A percentile compares a stretch with the other conserved stretches of the same genome.
These are phyloP conservation scores for Puccinia horiana DNA, from an alignment of 1,284 basidiomycete species.

Conservation along the genomic window DNA sequence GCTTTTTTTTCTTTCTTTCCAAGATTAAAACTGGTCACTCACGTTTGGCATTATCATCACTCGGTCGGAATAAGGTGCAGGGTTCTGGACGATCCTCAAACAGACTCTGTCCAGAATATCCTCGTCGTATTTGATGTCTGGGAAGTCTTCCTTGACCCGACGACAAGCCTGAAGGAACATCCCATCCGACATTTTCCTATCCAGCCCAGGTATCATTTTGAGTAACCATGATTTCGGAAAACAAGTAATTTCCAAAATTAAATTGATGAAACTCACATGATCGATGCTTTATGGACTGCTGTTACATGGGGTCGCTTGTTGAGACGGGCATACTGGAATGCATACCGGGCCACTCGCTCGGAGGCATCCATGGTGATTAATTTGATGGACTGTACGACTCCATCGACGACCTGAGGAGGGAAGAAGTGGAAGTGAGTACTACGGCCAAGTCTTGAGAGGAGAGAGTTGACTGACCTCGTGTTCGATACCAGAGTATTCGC, in stretches of 20 bases:
- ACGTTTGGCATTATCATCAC: conserved; percentile 99
- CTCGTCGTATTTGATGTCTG: conserved; percentile 89
- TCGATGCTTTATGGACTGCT: conserved; percentile 99
- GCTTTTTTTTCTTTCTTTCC: neutral
- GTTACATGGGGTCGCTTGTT: conserved; percentile 89
- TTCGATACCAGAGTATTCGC: conserved; percentile 99
- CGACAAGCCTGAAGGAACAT: conserved; percentile 99
- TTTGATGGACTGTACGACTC: conserved; percentile 99
- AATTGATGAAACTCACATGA: conserved; percentile 70
- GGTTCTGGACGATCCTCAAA: conserved; percentile 90
- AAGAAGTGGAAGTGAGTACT: neutral
- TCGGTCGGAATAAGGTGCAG: conserved; percentile 86
- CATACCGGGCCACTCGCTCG: conserved; percentile 96
- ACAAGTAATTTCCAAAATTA: neutral
- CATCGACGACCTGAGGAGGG: conserved; percentile 67
- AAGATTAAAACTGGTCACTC: conserved; percentile 38
- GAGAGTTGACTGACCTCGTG: conserved; percentile 70
- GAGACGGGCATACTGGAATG: conserved; percentile 92
- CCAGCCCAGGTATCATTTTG: neutral
- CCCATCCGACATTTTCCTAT: conserved; percentile 95
- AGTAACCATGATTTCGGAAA: neutral
- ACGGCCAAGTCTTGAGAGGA: neutral
- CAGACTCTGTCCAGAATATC: conserved; percentile 96
- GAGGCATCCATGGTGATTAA: conserved; percentile 99
- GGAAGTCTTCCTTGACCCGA: conserved; percentile 93